Base-by-base conservation (phyloP, 1,139 yeast genomes). In the Taphrina deformans region DNA sequence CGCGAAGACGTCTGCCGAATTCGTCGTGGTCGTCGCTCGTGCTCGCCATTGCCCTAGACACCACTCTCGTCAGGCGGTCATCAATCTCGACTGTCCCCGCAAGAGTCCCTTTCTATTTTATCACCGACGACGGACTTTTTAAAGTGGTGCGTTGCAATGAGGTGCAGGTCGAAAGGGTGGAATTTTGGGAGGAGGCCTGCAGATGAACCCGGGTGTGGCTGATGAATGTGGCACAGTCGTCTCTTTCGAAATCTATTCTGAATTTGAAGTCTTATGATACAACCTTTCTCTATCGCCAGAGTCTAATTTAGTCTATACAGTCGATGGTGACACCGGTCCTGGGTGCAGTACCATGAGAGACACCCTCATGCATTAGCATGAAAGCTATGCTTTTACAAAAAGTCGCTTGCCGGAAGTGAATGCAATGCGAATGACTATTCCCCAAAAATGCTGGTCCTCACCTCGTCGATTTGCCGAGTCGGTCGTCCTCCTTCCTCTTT, bases 181-280 rank as follows among this genome's bases (percentile, higher is more conserved):
- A 31, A 31, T 31, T 12, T 9, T 12, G 7, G 7, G 35, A 9
- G 35, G 35, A 31, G 35, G 35, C 35, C 7, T 31, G 35, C 35
- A n/a, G n/a, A n/a, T n/a, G n/a, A n/a, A n/a, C n/a, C n/a, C 45
- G 2, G 7, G 45, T 40, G 45, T 40, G 45, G 45, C 27, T 40
- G 45, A 40, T 40, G 45, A n/a, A 3, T 40, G 45, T 40, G 45
- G 45, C 45, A 40, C 45, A 40, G 45, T 7, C n/a, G n/a, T n/a
- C n/a, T n/a, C n/a, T n/a, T n/a, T n/a, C n/a, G n/a, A n/a, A n/a
- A n/a, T n/a, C n/a, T n/a, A n/a, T n/a, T n/a, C n/a, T n/a, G n/a
- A n/a, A n/a, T n/a, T n/a, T n/a, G n/a, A n/a, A n/a, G n/a, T n/a
- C n/a, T n/a, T n/a, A n/a, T n/a, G n/a, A n/a, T n/a, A n/a, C n/a